Base-by-base conservation (phyloP, 805 yeast species). In the Barnettozyma wickerhamii region DNA sequence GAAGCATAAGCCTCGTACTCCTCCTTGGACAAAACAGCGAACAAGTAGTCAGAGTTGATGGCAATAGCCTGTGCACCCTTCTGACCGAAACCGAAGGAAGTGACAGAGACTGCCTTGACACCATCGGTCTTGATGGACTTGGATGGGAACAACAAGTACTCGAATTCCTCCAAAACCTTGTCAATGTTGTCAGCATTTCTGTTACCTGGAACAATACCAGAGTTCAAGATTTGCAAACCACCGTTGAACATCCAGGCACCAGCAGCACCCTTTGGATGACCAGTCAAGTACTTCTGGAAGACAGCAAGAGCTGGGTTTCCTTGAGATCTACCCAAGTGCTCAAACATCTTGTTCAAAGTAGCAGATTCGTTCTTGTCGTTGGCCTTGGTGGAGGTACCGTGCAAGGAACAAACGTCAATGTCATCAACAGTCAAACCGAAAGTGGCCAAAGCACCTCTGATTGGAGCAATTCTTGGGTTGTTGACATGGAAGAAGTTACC, bases 171-270 rank as follows among this genome's bases (percentile, higher is more conserved):
- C 62, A 93, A 74, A 18, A 74, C 61, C 59, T 79, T 74, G 68
- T 93, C 99, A 56, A 93, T 79, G 62, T 93, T 93, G 68, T 93
- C 99, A 50, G 99, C 99, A 60, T 93, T 95, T 69, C 97, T 81
- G 77, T 93, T 93, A 66, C 99, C 99, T 55, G 99, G 99, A 55
- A 93, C 95, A 58, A 90, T 60, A 68, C 99, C 98, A 58, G 85
- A 66, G 71, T 87, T 84, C 64, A 93, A 74, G 53, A 90, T 81
- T 74, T 93, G 99, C 53, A 93, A 71, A 43, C 88, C 96, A 69
- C 99, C 99, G 68, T 93, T 95, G 77, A 93, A 71, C 99, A 93
- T 93, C 99, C 99, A 93, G 44, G 99, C 98, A 77, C 97, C 99
- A 43, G 99, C 99, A 57, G 99, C 99, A 79, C 99, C 99, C 85